Conservation (phyloP, 2,329 filamentous ascomycete genomes). For the Diaporthe capsici region DNA sequence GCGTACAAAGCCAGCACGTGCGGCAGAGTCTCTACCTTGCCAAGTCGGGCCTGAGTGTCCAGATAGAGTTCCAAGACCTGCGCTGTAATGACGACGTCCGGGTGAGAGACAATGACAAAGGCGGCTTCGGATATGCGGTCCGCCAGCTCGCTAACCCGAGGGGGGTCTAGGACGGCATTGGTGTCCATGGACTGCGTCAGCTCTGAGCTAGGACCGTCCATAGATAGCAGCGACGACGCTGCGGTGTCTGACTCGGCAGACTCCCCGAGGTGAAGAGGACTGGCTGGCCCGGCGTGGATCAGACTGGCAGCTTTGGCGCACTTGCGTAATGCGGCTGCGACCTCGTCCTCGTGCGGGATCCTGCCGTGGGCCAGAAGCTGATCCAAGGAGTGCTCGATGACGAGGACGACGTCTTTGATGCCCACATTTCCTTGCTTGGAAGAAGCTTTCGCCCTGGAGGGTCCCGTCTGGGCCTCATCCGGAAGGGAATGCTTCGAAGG, state of each 20-base stretch:
- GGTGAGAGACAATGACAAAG: slow-evolving; percentile 80
- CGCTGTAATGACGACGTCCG: slow-evolving; percentile 84
- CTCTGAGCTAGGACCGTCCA: slow-evolving; percentile 47
- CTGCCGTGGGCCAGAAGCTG: slow-evolving; percentile 60
- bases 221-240: slow-evolving; percentile 67
- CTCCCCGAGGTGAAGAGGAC: slow-evolving; percentile 56
- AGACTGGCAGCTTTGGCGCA: slow-evolving; percentile 60
- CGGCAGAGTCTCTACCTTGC: slow-evolving; percentile 82
- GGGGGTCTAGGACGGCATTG: slow-evolving; percentile 23
- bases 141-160: slow-evolving; percentile 59
- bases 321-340: slow-evolving; percentile 59
- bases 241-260: slow-evolving; percentile 60
- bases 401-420: slow-evolving; percentile 53
- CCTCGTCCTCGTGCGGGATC: slow-evolving; percentile 60
- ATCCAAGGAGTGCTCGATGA: slow-evolving; percentile 59
- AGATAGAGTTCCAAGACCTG: slow-evolving; percentile 82
- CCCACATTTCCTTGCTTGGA: slow-evolving; percentile 3
- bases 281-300: slow-evolving; percentile 52
- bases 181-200: slow-evolving; percentile 28
- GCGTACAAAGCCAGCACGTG: slow-evolving; percentile 86
- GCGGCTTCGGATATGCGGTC: slow-evolving; percentile 71
- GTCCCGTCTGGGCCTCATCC: slow-evolving; percentile 10
- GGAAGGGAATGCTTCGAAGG: slow-evolving; percentile 22
- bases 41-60: slow-evolving; percentile 79
- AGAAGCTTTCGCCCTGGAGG: slow-evolving; percentile 8